Percentiles rank a stretch among this genome's conserved stretches.
Conservation (phyloP, 2,329 filamentous ascomycete species). For the Beauveria bassiana region DNA sequence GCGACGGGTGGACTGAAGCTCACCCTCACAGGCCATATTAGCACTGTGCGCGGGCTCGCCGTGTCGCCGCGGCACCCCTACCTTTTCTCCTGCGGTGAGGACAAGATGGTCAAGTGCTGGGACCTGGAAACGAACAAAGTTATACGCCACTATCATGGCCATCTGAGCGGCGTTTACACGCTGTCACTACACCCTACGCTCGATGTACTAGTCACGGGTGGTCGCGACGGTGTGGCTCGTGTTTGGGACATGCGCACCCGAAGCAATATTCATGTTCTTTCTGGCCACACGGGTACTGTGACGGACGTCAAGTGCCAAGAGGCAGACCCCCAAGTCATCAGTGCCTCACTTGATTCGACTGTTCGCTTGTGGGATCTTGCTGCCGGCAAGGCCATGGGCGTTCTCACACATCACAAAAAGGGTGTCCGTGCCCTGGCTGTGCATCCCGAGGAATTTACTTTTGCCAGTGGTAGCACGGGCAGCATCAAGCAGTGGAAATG, state of each 20-base stretch:
- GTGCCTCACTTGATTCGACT: slow-evolving; percentile 83
- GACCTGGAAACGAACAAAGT: slow-evolving; percentile 99
- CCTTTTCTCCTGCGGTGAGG: slow-evolving; percentile 93
- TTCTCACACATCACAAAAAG: slow-evolving; percentile 97
- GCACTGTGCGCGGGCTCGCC: slow-evolving; percentile 82
- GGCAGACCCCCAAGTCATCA: slow-evolving; percentile 92
- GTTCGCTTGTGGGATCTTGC: slow-evolving; percentile 93
- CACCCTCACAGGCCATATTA: slow-evolving; percentile 90
- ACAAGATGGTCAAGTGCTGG: slow-evolving; percentile 99
- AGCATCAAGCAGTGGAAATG: slow-evolving; percentile 99
- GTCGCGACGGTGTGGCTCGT: slow-evolving; percentile 84
- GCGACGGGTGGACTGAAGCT: slow-evolving; percentile 77
- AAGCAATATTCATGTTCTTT: slow-evolving; percentile 88
- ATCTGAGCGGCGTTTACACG: slow-evolving; percentile 92
- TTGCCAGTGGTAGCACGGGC: slow-evolving; percentile 82
- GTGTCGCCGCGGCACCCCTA: slow-evolving; percentile 93
- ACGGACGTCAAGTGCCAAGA: slow-evolving; percentile 88
- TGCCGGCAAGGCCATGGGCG: slow-evolving; percentile 91
- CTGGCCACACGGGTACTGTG: slow-evolving; percentile 85
- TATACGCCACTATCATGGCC: slow-evolving; percentile 94
- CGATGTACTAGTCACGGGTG: slow-evolving; percentile 90
- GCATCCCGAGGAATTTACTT: slow-evolving; percentile 92
- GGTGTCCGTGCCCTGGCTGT: slow-evolving; percentile 77
- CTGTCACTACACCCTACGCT: slow-evolving; percentile 88
- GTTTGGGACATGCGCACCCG: slow-evolving; percentile 99